Evolutionary conservation across 1,139 yeast genomes (phyloP), one percentile per base, ranked within the genome.

Genomic region (Arxiozyma bovina): DNA sequence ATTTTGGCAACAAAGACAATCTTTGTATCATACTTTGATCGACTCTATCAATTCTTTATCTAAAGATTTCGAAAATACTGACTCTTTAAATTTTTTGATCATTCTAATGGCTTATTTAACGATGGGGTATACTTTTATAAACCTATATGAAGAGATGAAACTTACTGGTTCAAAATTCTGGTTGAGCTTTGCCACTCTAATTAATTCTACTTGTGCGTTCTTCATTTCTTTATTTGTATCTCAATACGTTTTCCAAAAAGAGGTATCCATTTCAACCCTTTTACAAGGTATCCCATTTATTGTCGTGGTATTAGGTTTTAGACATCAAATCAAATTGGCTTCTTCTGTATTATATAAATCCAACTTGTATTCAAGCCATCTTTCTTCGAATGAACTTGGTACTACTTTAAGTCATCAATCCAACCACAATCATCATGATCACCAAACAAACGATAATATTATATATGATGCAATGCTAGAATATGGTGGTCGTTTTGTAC

Each of bases 281-380:
- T 81, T 93, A 53, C 98, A 93, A 74, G 98, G 98, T 15, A 74
- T 93, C 51, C 99, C 99, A 27, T 93, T 93, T 71, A 77, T 93
- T 64, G 96, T 91, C 22, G 93, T 96, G 27, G 85, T 91, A 11
- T 82, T 93, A 65, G 99, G 99, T 1, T 93, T 93, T 73, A 91
- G 90, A 66, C 89, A 88, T 70, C 90, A 93, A 66, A 81, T 89
- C 30, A 77, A 83, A 34, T 78, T 91, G 61, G 87, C 97, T 1
- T 77, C 83, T 34, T 72, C 77, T 50, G 63, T 72, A 34, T 50
- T 67, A 54, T 62, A 71, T 57, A 64, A 70, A 53, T 66, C 64
- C 54, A 45, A 45, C 20, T 45, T 45, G 20, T 27, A 45, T 45
- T 27, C 41, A 25, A 48, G 18, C n/a, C 27, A 42, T 25, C 22